phyloP scores from a whole-genome alignment of 345 rosid genomes.

The Citrus australasica region DNA sequence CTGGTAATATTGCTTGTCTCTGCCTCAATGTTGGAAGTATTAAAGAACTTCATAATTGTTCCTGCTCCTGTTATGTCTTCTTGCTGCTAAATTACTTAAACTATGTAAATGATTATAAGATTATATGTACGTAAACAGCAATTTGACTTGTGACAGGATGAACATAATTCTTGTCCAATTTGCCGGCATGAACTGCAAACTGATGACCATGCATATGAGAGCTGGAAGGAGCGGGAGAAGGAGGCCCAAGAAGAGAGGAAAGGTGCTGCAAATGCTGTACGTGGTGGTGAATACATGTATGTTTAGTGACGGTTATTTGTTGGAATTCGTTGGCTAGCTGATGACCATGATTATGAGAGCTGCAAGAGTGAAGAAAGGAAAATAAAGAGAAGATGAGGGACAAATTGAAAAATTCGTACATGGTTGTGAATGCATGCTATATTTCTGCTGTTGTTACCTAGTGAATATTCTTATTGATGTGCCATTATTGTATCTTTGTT shows the following conservation, averaged over 20 bases:
- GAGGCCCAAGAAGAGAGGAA: slow-evolving; percentile 88
- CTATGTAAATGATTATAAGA: neutral
- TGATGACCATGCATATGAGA: slow-evolving; percentile 89
- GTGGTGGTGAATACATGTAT: slow-evolving; percentile 92
- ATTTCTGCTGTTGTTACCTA: slow-evolving; percentile 27
- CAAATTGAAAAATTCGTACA: slow-evolving; percentile 69
- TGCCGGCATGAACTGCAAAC: slow-evolving; percentile 86
- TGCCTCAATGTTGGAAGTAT: neutral
- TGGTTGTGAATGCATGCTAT: slow-evolving; percentile 26
- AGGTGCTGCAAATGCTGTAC: slow-evolving; percentile 91
- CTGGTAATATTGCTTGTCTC: slow-evolving; percentile 52
- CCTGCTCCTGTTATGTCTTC: neutral
- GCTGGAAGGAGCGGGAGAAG: slow-evolving; percentile 88
- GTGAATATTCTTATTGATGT: neutral
- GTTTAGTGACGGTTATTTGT: slow-evolving; percentile 33
- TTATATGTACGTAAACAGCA: neutral
- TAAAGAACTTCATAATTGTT: neutral
- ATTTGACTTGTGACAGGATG: slow-evolving; percentile 54
- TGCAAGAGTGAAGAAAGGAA: slow-evolving; percentile 73
- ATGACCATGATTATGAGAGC: slow-evolving; percentile 69
- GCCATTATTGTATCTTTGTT: neutral
- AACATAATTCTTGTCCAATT: slow-evolving; percentile 95
- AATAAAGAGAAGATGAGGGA: slow-evolving; percentile 77
- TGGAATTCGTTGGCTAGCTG: slow-evolving; percentile 32
- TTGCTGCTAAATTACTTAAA: neutral